Evolutionary conservation across 164 flowering plant genomes (phyloP).

Genomic region (Malania oleifera): DNA sequence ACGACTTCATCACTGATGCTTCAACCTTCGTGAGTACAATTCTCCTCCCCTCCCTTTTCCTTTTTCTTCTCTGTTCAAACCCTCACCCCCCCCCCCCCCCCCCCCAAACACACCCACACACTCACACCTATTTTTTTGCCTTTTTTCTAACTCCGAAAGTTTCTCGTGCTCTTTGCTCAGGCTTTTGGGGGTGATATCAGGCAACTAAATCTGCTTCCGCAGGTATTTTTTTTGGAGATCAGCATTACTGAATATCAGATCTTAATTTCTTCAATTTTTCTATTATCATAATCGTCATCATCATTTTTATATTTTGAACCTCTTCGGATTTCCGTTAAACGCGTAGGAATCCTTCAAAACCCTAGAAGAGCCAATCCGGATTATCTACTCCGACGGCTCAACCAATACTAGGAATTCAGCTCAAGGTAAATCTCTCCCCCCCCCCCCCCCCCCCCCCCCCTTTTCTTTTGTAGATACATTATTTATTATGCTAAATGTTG

Average conservation of each 20-base stretch:
- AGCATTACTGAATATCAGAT: neutral
- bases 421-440: slow-evolving; percentile 33
- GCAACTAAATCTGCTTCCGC: slow-evolving; percentile 58
- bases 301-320: neutral
- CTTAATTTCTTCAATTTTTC: neutral
- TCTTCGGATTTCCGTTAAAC: neutral
- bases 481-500: too few species aligned
- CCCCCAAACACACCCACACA: too few species aligned
- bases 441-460: too few species aligned
- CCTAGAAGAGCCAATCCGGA: slow-evolving; percentile 55
- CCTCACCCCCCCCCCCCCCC: too few species aligned
- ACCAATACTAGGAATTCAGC: slow-evolving; percentile 13
- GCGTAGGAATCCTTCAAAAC: slow-evolving; percentile 39
- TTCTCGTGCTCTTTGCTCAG: slow-evolving; percentile 17
- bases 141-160: slow-evolving; percentile 6
- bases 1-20: slow-evolving; percentile 55
- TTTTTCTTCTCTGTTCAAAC: neutral
- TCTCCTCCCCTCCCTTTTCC: slow-evolving; percentile 1
- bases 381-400: slow-evolving; percentile 35
- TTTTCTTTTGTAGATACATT: neutral
- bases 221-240: slow-evolving; percentile 36
- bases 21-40: slow-evolving; percentile 54
- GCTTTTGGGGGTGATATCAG: slow-evolving; percentile 28
- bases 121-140: too few species aligned
- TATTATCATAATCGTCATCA: neutral